These are phyloP conservation scores for Chlamydomonas sp. DNA, from an alignment of 139 green algal species.

Conservation along the genomic window DNA sequence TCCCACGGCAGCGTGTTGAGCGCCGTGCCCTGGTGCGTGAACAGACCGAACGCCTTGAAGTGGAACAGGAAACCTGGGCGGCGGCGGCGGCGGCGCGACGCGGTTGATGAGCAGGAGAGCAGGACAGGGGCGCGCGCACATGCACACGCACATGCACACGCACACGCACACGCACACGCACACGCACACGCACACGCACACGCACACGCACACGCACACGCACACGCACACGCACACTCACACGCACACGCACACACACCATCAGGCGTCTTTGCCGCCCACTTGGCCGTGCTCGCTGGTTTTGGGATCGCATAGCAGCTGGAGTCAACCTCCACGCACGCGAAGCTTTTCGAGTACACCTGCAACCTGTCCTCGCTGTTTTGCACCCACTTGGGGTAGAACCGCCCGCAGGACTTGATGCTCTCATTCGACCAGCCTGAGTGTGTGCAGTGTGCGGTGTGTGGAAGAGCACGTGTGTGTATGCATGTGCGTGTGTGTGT, in stretches of 20 bases:
- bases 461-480: too few relatives aligned
- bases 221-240: background rate
- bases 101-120: background rate
- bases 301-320: constrained; percentile 35
- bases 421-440: constrained; percentile 25
- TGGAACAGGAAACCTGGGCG: constrained; percentile 36
- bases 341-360: constrained; percentile 18
- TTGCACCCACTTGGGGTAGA: constrained; percentile 21
- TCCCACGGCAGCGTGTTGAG: background rate
- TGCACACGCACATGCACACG: background rate
- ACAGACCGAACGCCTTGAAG: constrained; percentile 48
- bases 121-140: background rate
- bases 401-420: constrained; percentile 19
- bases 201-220: background rate
- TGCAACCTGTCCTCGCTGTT: constrained; percentile 19
- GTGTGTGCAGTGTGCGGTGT: background rate
- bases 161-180: background rate
- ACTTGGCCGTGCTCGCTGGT: constrained; percentile 12
- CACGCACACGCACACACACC: background rate
- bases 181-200: background rate
- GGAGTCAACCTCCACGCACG: constrained; percentile 36
- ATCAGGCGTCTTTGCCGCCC: constrained; percentile 15
- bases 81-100: background rate
- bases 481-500: too few relatives aligned
- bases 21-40: constrained; percentile 20